Base-by-base conservation (phyloP, 225 moss, liverwort and hornwort genomes). In the Bryoerythrophyllum caledonicum region DNA sequence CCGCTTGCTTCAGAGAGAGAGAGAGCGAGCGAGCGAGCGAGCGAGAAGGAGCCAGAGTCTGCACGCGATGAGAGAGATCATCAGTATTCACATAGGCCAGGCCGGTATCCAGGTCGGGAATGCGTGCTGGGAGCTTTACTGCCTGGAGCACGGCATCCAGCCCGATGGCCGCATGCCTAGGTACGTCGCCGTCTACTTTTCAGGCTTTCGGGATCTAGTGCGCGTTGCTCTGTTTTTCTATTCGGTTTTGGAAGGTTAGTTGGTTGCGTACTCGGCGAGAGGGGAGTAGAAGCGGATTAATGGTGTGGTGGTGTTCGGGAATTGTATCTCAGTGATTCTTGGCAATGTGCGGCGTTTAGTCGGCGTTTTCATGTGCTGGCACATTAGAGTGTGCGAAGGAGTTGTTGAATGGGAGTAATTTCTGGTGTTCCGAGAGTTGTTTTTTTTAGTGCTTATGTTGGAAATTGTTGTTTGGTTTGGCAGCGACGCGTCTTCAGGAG, bases 41-140 rank as follows among this genome's bases (percentile, higher is more conserved):
- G n/a, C n/a, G n/a, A n/a, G n/a, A n/a, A n/a, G n/a, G n/a, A n/a
- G n/a, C n/a, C n/a, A n/a, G n/a, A n/a, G n/a, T n/a, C n/a, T n/a
- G n/a, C n/a, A n/a, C n/a, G 84, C 74, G 76, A 87, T 87, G 87
- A 87, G 87, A 84, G 87, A 87, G 79, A 87, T 87, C 77, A 87
- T 87, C 81, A 87, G 87, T 40, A 87, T 87, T 61, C 87, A 87
- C 54, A 87, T 87, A 46, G 87, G 87, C 63, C 87, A 87, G 87
- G 87, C 87, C 74, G 87, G 87, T 35, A 87, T 87, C 79, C 84
- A 87, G 84, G 87, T 84, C 74, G 84, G 87, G 1, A 87, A 87
- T 72, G 87, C 87, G 56, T 87, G 87, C 84, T 87, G 87, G 86
- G 86, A 86, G 86, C 86, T 86, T 0, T 86, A 86, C 78, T 86